Conservation (phyloP, 768 basidiomycete species). For the Scleroderma citrinum region DNA sequence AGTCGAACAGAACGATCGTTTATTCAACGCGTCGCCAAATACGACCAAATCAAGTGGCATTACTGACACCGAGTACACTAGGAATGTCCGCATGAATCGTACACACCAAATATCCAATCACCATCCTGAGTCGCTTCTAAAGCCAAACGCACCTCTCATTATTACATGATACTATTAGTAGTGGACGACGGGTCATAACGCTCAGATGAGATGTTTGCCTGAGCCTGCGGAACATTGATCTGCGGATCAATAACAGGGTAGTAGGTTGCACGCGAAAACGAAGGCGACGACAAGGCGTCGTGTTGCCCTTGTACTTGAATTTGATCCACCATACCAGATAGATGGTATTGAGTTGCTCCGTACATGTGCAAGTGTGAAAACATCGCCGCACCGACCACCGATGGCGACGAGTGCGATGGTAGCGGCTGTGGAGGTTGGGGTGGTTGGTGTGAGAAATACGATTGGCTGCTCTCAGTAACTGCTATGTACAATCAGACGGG, state of each 20-base stretch:
- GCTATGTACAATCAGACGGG: slow-evolving; percentile 1
- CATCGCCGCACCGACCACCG: slow-evolving; percentile 6
- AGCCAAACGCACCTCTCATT: background rate
- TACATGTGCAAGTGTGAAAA: slow-evolving; percentile 22
- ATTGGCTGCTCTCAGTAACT: slow-evolving; percentile 3
- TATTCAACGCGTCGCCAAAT: slow-evolving; percentile 13
- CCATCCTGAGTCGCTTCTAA: background rate
- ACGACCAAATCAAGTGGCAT: slow-evolving; percentile 14
- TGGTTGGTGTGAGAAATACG: slow-evolving; percentile 8
- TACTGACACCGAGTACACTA: background rate
- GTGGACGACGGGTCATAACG: slow-evolving; percentile 25
- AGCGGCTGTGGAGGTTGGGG: slow-evolving; percentile 3
- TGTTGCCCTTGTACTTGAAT: background rate
- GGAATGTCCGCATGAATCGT: background rate
- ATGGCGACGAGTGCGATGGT: slow-evolving; percentile 12
- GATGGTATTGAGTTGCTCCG: slow-evolving; percentile 24
- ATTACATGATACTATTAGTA: slow-evolving; percentile 12
- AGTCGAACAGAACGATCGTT: background rate
- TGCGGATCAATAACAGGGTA: slow-evolving; percentile 38
- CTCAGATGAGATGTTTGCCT: slow-evolving; percentile 27
- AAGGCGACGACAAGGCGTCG: slow-evolving; percentile 16
- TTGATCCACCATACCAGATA: slow-evolving; percentile 19
- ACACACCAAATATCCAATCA: background rate
- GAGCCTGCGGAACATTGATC: slow-evolving; percentile 23
- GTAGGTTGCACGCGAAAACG: slow-evolving; percentile 25